A percentile compares a stretch with the other conserved stretches of the same genome.
Evolutionary conservation across 2,329 filamentous ascomycete species (phyloP).

Genomic region (Neocatenulostroma microsporum): DNA sequence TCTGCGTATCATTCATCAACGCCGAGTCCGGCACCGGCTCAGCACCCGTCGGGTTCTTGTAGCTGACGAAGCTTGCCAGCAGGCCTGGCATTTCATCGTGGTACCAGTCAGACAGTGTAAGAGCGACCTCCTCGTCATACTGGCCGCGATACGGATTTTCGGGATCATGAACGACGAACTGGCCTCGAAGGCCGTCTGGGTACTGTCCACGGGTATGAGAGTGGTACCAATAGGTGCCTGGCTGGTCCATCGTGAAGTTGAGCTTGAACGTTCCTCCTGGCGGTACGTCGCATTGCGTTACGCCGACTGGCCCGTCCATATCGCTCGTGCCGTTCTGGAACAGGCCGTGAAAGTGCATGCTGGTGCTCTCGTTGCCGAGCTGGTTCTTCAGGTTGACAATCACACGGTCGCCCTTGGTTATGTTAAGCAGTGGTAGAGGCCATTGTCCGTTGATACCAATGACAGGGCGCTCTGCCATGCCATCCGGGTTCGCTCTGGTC

Average conservation of each 20-base stretch:
- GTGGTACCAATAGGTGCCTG: constrained; percentile 59
- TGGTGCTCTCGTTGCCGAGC: constrained; percentile 56
- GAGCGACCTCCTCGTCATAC: constrained; percentile 53
- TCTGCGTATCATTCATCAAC: constrained; percentile 55
- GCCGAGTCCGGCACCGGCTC: constrained; percentile 60
- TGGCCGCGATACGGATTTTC: constrained; percentile 46
- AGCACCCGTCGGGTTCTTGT: constrained; percentile 49
- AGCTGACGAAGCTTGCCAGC: constrained; percentile 47
- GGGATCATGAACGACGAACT: constrained; percentile 57
- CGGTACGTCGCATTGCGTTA: constrained; percentile 60
- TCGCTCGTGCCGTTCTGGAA: constrained; percentile 67
- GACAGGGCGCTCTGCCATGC: constrained; percentile 40
- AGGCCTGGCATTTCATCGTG: constrained; percentile 51
- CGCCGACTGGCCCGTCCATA: constrained; percentile 64
- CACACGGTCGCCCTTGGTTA: constrained; percentile 65
- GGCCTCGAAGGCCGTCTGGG: constrained; percentile 60
- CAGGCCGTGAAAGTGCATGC: constrained; percentile 70
- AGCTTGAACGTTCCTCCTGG: constrained; percentile 59
- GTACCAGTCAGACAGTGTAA: constrained; percentile 69
- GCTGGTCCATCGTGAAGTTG: constrained; percentile 51
- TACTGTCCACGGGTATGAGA: constrained; percentile 58
- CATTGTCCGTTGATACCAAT: constrained; percentile 68
- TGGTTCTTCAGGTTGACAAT: constrained; percentile 60
- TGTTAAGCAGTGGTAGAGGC: constrained; percentile 64
- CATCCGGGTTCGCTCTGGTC: constrained; percentile 50